Percentiles rank a stretch among this genome's conserved stretches.
Conservation (phyloP, 179 eudicot genomes). For the Beta macrorhiza region DNA sequence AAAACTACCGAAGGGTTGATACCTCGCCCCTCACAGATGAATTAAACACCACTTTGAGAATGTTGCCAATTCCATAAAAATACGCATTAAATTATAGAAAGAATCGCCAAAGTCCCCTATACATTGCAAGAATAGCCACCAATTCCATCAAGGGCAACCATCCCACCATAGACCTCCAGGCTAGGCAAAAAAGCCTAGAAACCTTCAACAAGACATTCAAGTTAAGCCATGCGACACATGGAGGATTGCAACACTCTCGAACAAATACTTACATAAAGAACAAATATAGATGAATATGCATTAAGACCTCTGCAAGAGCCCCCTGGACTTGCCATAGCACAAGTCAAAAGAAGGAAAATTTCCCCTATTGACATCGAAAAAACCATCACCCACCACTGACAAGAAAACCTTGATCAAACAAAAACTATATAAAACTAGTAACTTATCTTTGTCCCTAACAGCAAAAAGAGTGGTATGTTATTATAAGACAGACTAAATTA, state of each 20-base stretch:
- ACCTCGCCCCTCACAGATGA: conserved; percentile 79
- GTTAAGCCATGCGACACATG: conserved; percentile 63
- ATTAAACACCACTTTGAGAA: conserved; percentile 91
- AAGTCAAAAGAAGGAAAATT: not conserved
- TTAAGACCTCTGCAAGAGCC: conserved; percentile 18
- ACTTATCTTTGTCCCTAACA: not conserved
- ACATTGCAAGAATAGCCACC: conserved; percentile 81
- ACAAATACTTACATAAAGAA: conserved; percentile 42
- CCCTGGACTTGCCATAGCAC: conserved; percentile 15
- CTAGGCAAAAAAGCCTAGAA: conserved; percentile 83
- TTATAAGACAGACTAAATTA: not conserved
- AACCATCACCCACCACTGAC: not conserved
- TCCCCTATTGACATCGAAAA: not conserved
- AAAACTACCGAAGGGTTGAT: conserved; percentile 70
- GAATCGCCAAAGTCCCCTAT: conserved; percentile 95
- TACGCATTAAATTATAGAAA: conserved; percentile 80
- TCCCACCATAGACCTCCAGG: conserved; percentile 97
- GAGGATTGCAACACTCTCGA: conserved; percentile 40
- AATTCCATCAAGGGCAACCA: conserved; percentile 90
- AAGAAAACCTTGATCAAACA: not conserved
- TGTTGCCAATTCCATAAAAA: conserved; percentile 83
- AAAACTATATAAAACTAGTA: not conserved
- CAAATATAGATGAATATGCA: conserved; percentile 20
- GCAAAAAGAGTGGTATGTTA: not conserved
- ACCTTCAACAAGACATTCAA: conserved; percentile 96